Conservation (phyloP, 495 filamentous ascomycete genomes). For the Hypoxylon crocopeplum region DNA sequence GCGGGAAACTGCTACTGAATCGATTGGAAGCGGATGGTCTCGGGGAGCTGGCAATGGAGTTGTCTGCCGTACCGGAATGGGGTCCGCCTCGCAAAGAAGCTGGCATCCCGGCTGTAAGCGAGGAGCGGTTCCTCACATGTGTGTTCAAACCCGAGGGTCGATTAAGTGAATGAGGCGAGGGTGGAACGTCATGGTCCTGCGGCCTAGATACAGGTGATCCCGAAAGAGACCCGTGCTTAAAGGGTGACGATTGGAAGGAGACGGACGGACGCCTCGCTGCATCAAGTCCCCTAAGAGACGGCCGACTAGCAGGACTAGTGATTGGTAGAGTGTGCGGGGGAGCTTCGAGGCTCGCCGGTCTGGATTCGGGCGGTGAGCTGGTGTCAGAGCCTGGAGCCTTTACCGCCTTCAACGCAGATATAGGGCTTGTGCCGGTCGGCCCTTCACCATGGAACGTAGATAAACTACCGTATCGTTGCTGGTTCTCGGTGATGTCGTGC, state of each 20-base stretch:
- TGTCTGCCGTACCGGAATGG: conserved; percentile 61
- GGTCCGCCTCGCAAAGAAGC: conserved; percentile 64
- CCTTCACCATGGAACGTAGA: conserved; percentile 91
- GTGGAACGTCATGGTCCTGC: conserved; percentile 49
- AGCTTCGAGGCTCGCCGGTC: conserved; percentile 58
- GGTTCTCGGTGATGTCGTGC: conserved; percentile 64
- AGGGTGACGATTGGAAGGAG: conserved; percentile 80
- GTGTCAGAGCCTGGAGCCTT: conserved; percentile 61
- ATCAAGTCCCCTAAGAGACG: conserved; percentile 55
- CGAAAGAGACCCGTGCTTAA: conserved; percentile 92
- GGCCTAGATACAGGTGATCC: conserved; percentile 71
- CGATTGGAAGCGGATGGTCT: conserved; percentile 81
- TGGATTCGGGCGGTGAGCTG: conserved; percentile 68
- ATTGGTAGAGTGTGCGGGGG: conserved; percentile 56
- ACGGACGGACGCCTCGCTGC: conserved; percentile 72
- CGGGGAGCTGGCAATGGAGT: conserved; percentile 70
- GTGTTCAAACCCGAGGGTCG: conserved; percentile 59
- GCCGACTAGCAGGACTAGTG: conserved; percentile 33
- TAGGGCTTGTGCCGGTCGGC: conserved; percentile 78
- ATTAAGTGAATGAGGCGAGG: conserved; percentile 67
- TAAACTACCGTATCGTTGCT: conserved; percentile 88
- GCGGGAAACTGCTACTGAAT: conserved; percentile 71
- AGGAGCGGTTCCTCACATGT: conserved; percentile 72
- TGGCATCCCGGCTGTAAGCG: conserved; percentile 69
- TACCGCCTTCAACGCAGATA: conserved; percentile 80